Base-by-base conservation (phyloP, 768 basidiomycete genomes). In the Amanita polypyramis region DNA sequence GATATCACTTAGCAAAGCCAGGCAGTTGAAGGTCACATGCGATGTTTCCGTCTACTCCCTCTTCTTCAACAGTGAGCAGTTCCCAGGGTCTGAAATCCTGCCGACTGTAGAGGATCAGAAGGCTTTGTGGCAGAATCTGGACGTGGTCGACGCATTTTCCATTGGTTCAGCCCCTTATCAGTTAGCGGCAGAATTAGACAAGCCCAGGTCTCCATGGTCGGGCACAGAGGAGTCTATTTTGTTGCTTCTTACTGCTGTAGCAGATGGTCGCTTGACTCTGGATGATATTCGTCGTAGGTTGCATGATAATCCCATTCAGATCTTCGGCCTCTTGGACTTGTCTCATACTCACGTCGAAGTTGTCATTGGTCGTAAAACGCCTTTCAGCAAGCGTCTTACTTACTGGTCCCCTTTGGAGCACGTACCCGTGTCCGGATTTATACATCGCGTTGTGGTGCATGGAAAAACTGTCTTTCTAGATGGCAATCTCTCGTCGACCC, bases 1-100 rank as follows among this genome's bases (percentile, higher is more conserved):
- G 50, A 97, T 99, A 60, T 82, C 86, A 2, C 73, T 99, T 33
- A 93, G 91, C 75, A 99, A 99, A 69, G 83, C 84, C 35, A 94
- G 92, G 69, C 73, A 86, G 10, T 77, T 98, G 56, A 86, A 89
- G 58, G 95, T 97, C 43, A 97, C 95, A 2, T 98, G 95, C 63
- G 96, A 99, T 56, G 90, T 96, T 27, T 82, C 93, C 11, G 75
- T 97, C 43, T 97, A 86, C 64, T 77, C 89, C 14, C 69, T 99
- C 45, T 97, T 96, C 77, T 94, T 90, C 70, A 78, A 76, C 2
- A 72, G 68, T 38, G 85, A 84, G 46, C 74, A 88, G 51, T 94
- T 79, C 69, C 82, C 84, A 1, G 68, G 65, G 1, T 72, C 80
- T 15, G 67, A 69, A 2, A 70, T 73, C 54, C 74, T 96, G 33